phyloP scores from a whole-genome alignment of 495 filamentous ascomycete genomes.

The Penicillium waksmanii region DNA sequence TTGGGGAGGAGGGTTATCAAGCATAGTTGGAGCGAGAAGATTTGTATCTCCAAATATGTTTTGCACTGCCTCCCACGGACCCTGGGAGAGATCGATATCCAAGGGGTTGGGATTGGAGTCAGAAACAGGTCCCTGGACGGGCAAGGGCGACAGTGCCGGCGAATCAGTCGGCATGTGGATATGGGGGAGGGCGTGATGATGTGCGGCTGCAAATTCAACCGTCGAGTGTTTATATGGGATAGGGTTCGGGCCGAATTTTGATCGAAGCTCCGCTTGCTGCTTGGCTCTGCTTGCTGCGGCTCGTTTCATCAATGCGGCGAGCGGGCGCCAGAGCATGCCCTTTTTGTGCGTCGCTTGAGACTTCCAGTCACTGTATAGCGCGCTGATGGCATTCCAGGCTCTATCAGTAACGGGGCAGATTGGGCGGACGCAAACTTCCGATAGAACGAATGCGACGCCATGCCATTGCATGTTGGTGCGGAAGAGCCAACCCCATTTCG shows the following conservation, averaged over 20 bases:
- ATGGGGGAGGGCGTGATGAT: constrained; percentile 18
- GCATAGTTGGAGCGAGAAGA: constrained; percentile 25
- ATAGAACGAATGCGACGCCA: constrained; percentile 72
- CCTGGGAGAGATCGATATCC: constrained; percentile 38
- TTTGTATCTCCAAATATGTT: constrained; percentile 39
- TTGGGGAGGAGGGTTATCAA: constrained; percentile 12
- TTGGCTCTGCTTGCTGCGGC: constrained; percentile 48
- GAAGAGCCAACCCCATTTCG: constrained; percentile 81
- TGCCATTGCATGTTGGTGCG: constrained; percentile 83
- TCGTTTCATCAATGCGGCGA: constrained; percentile 72
- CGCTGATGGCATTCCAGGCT: constrained; percentile 76
- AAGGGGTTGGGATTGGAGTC: constrained; percentile 9
- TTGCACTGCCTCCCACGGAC: constrained; percentile 31
- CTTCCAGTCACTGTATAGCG: constrained; percentile 58
- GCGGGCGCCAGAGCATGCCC: constrained; percentile 72
- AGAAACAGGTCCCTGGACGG: background rate
- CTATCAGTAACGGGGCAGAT: constrained; percentile 72
- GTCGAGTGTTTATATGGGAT: constrained; percentile 7
- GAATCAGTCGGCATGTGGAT: constrained; percentile 21
- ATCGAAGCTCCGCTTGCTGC: constrained; percentile 35
- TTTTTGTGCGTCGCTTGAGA: constrained; percentile 56
- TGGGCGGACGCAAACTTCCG: constrained; percentile 76
- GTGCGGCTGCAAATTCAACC: constrained; percentile 4
- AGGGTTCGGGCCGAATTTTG: constrained; percentile 25
- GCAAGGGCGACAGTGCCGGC: constrained; percentile 5